Base-by-base conservation (phyloP, 257 asterid genomes). In the Craterostigma plantagineum region DNA sequence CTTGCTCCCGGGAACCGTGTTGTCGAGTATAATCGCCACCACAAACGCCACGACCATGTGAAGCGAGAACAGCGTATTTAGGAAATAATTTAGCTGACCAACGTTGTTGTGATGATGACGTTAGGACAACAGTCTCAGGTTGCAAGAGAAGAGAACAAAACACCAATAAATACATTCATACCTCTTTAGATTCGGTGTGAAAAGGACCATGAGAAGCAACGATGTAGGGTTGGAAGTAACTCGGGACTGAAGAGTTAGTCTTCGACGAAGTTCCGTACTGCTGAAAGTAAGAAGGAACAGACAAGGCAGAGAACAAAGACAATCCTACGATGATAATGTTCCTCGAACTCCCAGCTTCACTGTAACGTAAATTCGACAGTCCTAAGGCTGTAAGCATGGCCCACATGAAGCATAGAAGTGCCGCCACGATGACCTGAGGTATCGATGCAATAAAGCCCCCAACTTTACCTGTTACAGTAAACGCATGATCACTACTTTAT, bases 291-390 rank as follows among this genome's bases (percentile, higher is more conserved):
- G 95, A 83, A 7, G 99, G 94, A 56, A 83, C 35, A 0, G 96
- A 79, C 14, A 79, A 73, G 18, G 99, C 72, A 50, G 83, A 73
- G 73, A 83, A 90, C 46, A 90, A 52, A 42, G 99, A 79, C 46
- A 90, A 55, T 37, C 99, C 99, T 4, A 90, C 87, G 7, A 90
- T 90, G 58, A 90, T 90, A 17, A 90, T 75, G 74, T 90, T 90
- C 55, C 99, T 79, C 1, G 99, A 83, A 67, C 99, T 90, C 40
- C 99, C 99, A 0, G 95, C 94, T 65, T 90, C 99, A 2, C 99
- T 83, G 54, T 90, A 83, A 1, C 99, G 71, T 61, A 90, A 64
- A 44, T 90, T 90, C 34, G 99, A 90, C 67, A 90, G 56, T 46
- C 96, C 99, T 49, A 90, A 52, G 11, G 99, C 99, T 0, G 94